Percentiles rank a stretch among this genome's conserved stretches.
phyloP scores from a whole-genome alignment of 805 yeast species.

The Candida sanyiensis region DNA sequence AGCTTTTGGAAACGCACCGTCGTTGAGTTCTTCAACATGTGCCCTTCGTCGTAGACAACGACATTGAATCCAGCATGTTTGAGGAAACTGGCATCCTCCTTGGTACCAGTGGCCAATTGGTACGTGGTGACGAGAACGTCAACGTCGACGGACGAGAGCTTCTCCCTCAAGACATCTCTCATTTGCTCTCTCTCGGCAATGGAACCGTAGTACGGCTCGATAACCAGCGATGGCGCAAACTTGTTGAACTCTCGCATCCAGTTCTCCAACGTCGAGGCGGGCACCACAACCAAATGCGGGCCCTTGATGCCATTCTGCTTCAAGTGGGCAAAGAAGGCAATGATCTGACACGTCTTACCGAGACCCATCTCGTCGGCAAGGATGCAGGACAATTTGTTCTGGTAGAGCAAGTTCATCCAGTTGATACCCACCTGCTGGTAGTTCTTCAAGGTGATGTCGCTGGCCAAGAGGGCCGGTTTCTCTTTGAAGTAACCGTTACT shows the following conservation, averaged over 20 bases:
- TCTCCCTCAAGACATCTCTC: constrained; percentile 56
- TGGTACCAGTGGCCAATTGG: constrained; percentile 81
- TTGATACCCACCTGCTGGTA: constrained; percentile 97
- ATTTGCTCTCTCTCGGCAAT: constrained; percentile 80
- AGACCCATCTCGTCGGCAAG: constrained; percentile 98
- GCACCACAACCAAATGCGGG: constrained; percentile 92
- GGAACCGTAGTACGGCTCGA: constrained; percentile 92
- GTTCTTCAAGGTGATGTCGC: constrained; percentile 64
- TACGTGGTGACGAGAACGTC: constrained; percentile 95
- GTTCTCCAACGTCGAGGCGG: constrained; percentile 93
- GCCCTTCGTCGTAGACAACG: constrained; percentile 96
- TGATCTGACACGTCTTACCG: constrained; percentile 96
- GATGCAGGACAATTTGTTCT: constrained; percentile 78
- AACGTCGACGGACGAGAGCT: constrained; percentile 46
- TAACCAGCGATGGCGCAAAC: constrained; percentile 75
- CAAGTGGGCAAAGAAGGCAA: constrained; percentile 81
- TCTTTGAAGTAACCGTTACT: constrained; percentile 51
- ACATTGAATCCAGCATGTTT: constrained; percentile 73
- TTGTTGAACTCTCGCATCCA: constrained; percentile 93
- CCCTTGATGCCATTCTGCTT: constrained; percentile 63
- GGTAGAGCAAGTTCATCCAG: constrained; percentile 82
- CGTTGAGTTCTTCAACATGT: constrained; percentile 84
- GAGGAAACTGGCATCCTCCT: constrained; percentile 75
- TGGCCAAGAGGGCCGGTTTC: constrained; percentile 65
- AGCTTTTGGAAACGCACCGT: constrained; percentile 84